phyloP scores from a whole-genome alignment of 495 filamentous ascomycete species.

The Penicillium roqueforti region DNA sequence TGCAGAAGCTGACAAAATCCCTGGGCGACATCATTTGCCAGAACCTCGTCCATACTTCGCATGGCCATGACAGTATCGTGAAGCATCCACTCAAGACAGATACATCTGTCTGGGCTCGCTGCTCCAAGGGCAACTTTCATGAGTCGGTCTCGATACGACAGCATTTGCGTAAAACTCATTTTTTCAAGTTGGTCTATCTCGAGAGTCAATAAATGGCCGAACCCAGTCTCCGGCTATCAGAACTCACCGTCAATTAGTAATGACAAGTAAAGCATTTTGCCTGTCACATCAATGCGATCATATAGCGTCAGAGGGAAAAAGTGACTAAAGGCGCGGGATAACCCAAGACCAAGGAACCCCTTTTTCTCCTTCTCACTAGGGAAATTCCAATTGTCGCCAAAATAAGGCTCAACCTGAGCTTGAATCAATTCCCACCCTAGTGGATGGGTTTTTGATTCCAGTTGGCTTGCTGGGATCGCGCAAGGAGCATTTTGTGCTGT shows the following conservation, averaged over 20 bases:
- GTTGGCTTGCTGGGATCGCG: slow-evolving; percentile 6
- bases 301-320: slow-evolving; percentile 19
- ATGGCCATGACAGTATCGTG: slow-evolving; percentile 15
- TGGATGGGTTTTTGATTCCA: slow-evolving; percentile 17
- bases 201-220: neutral
- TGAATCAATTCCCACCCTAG: slow-evolving; percentile 19
- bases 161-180: slow-evolving; percentile 18
- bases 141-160: slow-evolving; percentile 17
- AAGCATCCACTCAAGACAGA: slow-evolving; percentile 20
- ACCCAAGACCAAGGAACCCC: slow-evolving; percentile 15
- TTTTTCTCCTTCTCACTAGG: slow-evolving; percentile 15
- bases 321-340: slow-evolving; percentile 21
- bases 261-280: slow-evolving; percentile 19
- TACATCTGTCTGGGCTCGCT: slow-evolving; percentile 2
- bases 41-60: slow-evolving; percentile 8
- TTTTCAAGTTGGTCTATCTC: slow-evolving; percentile 23
- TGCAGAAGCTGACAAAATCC: slow-evolving; percentile 20
- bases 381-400: slow-evolving; percentile 17
- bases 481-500: neutral
- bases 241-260: slow-evolving; percentile 21
- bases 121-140: slow-evolving; percentile 12
- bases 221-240: too few relatives aligned
- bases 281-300: slow-evolving; percentile 16
- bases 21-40: slow-evolving; percentile 14
- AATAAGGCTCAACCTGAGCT: slow-evolving; percentile 18